These are phyloP conservation scores for Hygrocybe coccinea DNA, from an alignment of 768 basidiomycete species.

Conservation along the genomic window DNA sequence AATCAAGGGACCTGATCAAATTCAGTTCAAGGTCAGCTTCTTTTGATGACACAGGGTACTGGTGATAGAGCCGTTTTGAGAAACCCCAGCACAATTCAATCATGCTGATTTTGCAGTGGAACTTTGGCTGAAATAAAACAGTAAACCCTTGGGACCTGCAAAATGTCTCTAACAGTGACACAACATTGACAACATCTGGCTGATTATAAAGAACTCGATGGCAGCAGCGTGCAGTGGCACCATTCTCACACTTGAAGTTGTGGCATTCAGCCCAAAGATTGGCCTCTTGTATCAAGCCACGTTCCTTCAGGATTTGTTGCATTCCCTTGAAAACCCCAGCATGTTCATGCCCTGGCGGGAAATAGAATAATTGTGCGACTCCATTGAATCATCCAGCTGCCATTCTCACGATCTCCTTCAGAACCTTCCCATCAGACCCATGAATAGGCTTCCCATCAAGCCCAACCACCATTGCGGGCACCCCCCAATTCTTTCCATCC, in stretches of 20 bases:
- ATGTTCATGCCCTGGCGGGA: background rate
- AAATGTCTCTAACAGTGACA: constrained; percentile 11
- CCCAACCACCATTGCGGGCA: background rate
- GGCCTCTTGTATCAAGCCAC: background rate
- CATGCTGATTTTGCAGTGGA: too few species aligned
- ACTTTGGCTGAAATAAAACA: constrained; percentile 26
- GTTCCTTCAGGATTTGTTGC: background rate
- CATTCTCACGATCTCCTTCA: constrained; percentile 8
- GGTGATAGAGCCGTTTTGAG: constrained; percentile 26
- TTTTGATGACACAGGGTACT: constrained; percentile 8
- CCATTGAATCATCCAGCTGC: too few species aligned
- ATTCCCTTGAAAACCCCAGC: constrained; percentile 6
- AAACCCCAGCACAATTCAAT: constrained; percentile 33
- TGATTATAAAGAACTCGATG: constrained; percentile 26
- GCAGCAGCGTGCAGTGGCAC: constrained; percentile 23
- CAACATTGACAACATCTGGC: constrained; percentile 29
- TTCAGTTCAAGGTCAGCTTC: constrained; percentile 10
- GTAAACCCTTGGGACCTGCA: constrained; percentile 10
- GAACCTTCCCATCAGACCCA: constrained; percentile 17
- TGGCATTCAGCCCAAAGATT: background rate
- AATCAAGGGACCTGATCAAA: constrained; percentile 1
- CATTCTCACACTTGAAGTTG: constrained; percentile 11
- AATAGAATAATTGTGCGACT: constrained; percentile 7
- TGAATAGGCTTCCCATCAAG: constrained; percentile 18
- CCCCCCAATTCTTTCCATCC: background rate